phyloP scores from a whole-genome alignment of 2,329 filamentous ascomycete genomes.

The Dactylellina haptotyla region DNA sequence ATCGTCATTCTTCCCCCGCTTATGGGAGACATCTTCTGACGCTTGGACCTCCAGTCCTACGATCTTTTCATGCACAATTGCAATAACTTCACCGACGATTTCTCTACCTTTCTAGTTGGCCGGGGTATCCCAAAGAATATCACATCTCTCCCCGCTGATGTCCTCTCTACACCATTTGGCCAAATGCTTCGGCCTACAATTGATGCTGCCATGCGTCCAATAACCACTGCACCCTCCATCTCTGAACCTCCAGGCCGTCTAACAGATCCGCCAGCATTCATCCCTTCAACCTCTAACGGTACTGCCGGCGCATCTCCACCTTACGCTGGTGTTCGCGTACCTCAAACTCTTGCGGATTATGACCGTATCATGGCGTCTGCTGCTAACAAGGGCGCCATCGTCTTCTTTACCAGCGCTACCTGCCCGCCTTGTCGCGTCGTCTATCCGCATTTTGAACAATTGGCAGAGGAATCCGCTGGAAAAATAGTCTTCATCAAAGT shows the following conservation, averaged over 20 bases:
- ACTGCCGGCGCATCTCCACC: conserved; percentile 32
- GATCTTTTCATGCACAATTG: conserved; percentile 89
- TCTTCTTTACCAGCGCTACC: conserved; percentile 92
- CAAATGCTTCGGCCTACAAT: conserved; percentile 85
- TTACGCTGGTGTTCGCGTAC: conserved; percentile 69
- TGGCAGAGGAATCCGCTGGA: conserved; percentile 76
- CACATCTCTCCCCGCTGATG: conserved; percentile 81
- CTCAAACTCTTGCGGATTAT: conserved; percentile 70
- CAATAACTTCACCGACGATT: conserved; percentile 96
- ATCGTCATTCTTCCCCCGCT: not conserved
- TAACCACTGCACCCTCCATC: conserved; percentile 62
- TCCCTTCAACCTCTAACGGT: conserved; percentile 42
- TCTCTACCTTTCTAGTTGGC: conserved; percentile 87
- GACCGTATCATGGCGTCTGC: conserved; percentile 71
- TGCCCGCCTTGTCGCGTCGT: conserved; percentile 85
- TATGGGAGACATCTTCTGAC: not conserved
- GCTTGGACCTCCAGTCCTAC: conserved; percentile 71
- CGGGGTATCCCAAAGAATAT: conserved; percentile 90
- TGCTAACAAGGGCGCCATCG: conserved; percentile 74
- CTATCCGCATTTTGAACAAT: conserved; percentile 82
- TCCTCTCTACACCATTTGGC: conserved; percentile 86
- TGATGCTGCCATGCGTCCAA: conserved; percentile 71
- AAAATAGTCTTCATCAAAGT: conserved; percentile 82
- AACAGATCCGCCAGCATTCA: conserved; percentile 29
- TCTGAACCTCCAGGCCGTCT: conserved; percentile 31